Percentiles rank a stretch among this genome's conserved stretches.
Conservation (phyloP, 1,139 yeast genomes). For the Geotrichum bryndzae region DNA sequence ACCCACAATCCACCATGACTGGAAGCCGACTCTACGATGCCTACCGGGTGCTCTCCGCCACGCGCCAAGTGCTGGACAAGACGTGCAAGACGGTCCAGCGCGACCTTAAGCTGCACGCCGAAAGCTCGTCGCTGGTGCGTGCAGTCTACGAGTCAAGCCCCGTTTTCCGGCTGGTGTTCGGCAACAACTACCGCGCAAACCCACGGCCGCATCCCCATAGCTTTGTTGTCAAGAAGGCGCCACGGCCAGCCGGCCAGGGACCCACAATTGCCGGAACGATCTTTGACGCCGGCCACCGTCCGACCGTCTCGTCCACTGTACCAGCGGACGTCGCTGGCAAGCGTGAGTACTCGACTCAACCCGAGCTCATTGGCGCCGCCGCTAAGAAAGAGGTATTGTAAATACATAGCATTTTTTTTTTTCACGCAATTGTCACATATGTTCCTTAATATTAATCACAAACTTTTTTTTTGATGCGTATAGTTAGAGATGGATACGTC, state of each 20-base stretch:
- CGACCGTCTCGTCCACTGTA: not conserved
- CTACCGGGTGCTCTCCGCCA: slow-evolving; percentile 22
- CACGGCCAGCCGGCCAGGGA: not conserved
- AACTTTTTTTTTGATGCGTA: slow-evolving; percentile 27
- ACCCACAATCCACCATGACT: slow-evolving; percentile 5
- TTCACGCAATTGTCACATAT: not conserved
- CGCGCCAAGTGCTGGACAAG: slow-evolving; percentile 11
- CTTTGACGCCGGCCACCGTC: slow-evolving; percentile 7
- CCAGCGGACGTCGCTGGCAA: not conserved
- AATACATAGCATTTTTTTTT: not conserved
- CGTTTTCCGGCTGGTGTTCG: not conserved
- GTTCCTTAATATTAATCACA: not conserved
- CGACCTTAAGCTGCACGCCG: slow-evolving; percentile 7
- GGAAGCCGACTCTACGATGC: slow-evolving; percentile 22
- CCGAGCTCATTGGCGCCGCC: slow-evolving; percentile 8
- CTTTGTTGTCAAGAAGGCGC: not conserved
- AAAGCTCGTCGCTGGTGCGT: slow-evolving; percentile 7
- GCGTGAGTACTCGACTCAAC: slow-evolving; percentile 13
- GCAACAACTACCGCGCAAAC: slow-evolving; percentile 8
- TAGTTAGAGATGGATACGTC: slow-evolving; percentile 50
- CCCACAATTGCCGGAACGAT: slow-evolving; percentile 5
- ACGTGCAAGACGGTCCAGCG: not conserved
- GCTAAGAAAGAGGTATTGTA: slow-evolving; percentile 9
- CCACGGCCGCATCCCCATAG: slow-evolving; percentile 4
- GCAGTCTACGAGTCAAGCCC: slow-evolving; percentile 10